Evolutionary conservation across 139 green algal genomes (phyloP), one percentile per base, ranked within the genome.

Genomic region (Gonium pectorale): DNA sequence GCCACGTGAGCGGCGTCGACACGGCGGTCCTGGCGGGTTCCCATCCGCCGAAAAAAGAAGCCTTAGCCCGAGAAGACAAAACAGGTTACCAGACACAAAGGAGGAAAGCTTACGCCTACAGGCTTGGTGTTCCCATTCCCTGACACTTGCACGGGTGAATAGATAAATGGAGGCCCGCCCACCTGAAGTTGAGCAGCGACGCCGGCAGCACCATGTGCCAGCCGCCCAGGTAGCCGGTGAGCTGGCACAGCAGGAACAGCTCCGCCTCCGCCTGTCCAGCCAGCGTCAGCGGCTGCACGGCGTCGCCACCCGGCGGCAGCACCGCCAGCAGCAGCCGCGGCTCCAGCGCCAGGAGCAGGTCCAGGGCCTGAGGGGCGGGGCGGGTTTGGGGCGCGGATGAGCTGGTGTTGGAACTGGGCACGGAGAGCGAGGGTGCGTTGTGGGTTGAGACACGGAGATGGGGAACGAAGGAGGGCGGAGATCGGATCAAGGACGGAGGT

Each of bases 111-210:
- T n/a, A n/a, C n/a, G n/a, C n/a, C n/a, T n/a, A n/a, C n/a, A n/a
- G n/a, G n/a, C n/a, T n/a, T n/a, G n/a, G n/a, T n/a, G n/a, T n/a
- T n/a, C n/a, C n/a, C n/a, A n/a, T n/a, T n/a, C n/a, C n/a, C n/a
- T n/a, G n/a, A n/a, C n/a, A n/a, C n/a, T n/a, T n/a, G n/a, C n/a
- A n/a, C n/a, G n/a, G n/a, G n/a, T n/a, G n/a, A 41, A 8, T 6
- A n/a, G 62, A 69, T 21, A 69, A 35, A 69, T 41, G 19, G 29
- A 24, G 56, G 19, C 60, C 60, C n/a, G n/a, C n/a, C n/a, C 71
- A 89, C 87, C 83, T 86, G 88, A 91, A 91, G 49, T 87, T 80
- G 26, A 74, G 21, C 24, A 91, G 63, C 40, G 88, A 91, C 1
- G 59, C 31, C 0, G 88, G 88, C 72, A 88, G 83, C 71, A 85